These are phyloP conservation scores for Quercus parvula DNA, from an alignment of 306 rosid genomes.

Conservation along the genomic window DNA sequence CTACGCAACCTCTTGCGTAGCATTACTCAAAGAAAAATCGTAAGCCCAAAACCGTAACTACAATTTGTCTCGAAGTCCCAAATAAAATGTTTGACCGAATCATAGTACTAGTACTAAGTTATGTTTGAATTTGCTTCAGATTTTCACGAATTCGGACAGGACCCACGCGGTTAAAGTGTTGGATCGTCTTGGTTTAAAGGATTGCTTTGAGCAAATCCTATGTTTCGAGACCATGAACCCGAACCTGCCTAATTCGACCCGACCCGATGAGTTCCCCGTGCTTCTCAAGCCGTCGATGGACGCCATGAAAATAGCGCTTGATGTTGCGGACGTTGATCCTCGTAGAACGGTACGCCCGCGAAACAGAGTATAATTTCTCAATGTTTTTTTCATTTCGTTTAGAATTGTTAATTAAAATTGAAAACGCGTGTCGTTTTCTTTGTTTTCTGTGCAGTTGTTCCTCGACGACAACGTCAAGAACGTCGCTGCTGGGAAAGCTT, in stretches of 20 bases:
- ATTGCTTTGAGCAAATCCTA: conserved; percentile 68
- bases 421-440: background rate
- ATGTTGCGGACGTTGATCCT: conserved; percentile 59
- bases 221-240: conserved; percentile 93
- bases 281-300: conserved; percentile 73
- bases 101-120: no score
- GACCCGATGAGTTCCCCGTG: conserved; percentile 70
- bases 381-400: background rate
- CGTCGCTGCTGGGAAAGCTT: conserved; percentile 63
- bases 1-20: conserved; percentile 55
- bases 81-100: background rate
- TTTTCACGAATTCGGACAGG: conserved; percentile 81
- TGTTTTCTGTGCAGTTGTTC: conserved; percentile 48
- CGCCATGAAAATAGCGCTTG: conserved; percentile 57
- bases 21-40: conserved; percentile 68
- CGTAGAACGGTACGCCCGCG: conserved; percentile 50
- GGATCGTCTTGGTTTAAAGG: conserved; percentile 54
- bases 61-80: no score
- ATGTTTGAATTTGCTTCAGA: conserved; percentile 26
- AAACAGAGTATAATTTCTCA: background rate
- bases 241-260: conserved; percentile 47
- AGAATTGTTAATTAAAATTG: background rate
- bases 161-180: conserved; percentile 60
- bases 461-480: conserved; percentile 70
- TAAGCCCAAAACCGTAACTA: conserved; percentile 9